Evolutionary conservation across 192 early-diverging fungal genomes (phyloP).

Genomic region (Mortierella hygrophila): DNA sequence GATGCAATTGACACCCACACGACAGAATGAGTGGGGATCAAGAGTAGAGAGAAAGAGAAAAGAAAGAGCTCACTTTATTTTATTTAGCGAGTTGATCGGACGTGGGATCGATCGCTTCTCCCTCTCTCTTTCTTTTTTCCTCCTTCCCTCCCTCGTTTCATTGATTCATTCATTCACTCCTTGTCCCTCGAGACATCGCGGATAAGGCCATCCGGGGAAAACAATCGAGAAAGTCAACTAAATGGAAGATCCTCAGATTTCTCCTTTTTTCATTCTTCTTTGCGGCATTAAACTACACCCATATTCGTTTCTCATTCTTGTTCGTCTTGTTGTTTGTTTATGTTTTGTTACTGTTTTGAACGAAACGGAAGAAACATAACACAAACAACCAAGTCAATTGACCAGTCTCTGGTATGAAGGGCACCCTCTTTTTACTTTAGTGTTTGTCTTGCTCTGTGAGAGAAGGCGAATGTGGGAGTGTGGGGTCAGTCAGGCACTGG

Average conservation of each 20-base stretch:
- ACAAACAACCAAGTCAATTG: too few relatives aligned
- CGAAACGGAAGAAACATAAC: too few relatives aligned
- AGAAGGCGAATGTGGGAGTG: too few relatives aligned
- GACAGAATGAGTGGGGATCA: not conserved
- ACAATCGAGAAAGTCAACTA: not conserved
- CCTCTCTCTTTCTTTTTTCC: not conserved
- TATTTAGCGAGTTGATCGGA: not conserved
- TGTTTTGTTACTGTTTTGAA: too few relatives aligned
- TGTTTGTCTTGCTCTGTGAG: too few relatives aligned
- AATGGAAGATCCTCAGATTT: constrained; percentile 1
- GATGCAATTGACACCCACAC: not conserved
- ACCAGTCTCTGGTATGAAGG: too few relatives aligned
- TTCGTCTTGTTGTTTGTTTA: not conserved
- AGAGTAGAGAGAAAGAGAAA: not conserved
- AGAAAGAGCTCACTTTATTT: not conserved
- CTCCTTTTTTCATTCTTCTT: not conserved
- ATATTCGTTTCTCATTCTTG: not conserved
- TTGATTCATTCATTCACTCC: not conserved
- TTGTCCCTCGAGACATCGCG: not conserved
- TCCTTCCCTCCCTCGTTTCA: not conserved
- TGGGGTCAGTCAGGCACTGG: not conserved
- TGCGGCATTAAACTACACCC: not conserved
- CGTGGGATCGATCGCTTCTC: not conserved
- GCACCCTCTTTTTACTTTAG: too few relatives aligned
- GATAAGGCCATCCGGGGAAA: constrained; percentile 4